phyloP scores from a whole-genome alignment of 139 green algal genomes.

The Coelastrella sp. region DNA sequence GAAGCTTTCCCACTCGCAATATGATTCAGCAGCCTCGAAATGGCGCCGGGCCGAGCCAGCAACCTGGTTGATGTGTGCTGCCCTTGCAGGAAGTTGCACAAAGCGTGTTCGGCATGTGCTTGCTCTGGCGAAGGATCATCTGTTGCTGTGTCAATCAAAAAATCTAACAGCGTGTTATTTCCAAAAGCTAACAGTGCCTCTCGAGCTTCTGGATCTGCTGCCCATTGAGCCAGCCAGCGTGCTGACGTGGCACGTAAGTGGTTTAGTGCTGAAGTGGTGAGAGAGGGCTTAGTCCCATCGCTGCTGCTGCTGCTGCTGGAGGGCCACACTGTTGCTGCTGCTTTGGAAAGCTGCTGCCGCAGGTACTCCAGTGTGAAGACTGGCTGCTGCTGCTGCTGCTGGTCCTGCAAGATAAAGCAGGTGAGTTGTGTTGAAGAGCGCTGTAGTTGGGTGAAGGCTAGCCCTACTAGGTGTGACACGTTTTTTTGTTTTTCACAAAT shows the following conservation, averaged over 20 bases:
- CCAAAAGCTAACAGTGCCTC: conserved; percentile 55
- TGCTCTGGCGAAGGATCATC: conserved; percentile 17
- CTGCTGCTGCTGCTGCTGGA: neutral
- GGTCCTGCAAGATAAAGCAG: neutral
- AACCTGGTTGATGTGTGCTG: conserved; percentile 40
- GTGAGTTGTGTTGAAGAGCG: no score
- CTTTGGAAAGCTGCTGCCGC: conserved; percentile 20
- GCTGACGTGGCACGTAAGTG: neutral
- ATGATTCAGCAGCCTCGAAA: conserved; percentile 56
- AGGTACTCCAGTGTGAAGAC: neutral
- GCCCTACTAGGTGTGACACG: no score
- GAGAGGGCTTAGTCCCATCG: neutral
- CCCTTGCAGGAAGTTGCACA: conserved; percentile 34
- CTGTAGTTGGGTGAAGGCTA: no score
- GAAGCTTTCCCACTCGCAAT: conserved; percentile 31
- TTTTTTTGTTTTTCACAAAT: no score
- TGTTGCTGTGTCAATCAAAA: conserved; percentile 54
- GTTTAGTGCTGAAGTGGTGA: neutral
- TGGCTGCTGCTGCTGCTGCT: conserved; percentile 12
- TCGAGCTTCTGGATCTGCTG: conserved; percentile 23
- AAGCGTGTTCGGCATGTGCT: conserved; percentile 42
- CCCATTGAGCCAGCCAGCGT: conserved; percentile 34
- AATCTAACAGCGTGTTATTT: conserved; percentile 59
- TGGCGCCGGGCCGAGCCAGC: conserved; percentile 55
- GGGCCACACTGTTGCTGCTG: neutral